phyloP scores from a whole-genome alignment of 805 yeast genomes.

The Teunomyces atbi region DNA sequence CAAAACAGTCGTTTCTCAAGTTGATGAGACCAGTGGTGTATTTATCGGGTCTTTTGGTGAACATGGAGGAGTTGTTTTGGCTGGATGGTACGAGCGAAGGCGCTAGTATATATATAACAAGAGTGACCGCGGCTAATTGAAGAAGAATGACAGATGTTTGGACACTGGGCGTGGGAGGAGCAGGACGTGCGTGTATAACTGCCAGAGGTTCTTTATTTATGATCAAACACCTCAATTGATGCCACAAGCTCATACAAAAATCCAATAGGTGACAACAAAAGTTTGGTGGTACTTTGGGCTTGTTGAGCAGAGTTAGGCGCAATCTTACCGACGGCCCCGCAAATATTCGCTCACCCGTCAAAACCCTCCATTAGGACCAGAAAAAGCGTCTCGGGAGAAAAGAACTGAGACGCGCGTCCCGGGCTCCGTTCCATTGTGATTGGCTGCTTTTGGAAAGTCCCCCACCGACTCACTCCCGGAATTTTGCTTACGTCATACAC shows the following conservation, averaged over 20 bases:
- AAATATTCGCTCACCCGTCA: neutral
- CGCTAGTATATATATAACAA: slow-evolving; percentile 11
- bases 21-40: slow-evolving; percentile 82
- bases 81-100: slow-evolving; percentile 9
- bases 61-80: slow-evolving; percentile 23
- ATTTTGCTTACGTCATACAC: no score
- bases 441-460: neutral
- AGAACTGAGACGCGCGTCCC: neutral
- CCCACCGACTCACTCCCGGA: no score
- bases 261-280: no score
- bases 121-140: slow-evolving; percentile 3
- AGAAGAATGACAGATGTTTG: neutral
- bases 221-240: slow-evolving; percentile 2
- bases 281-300: no score
- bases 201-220: neutral
- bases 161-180: neutral
- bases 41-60: slow-evolving; percentile 61
- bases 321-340: neutral
- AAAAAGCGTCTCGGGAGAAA: neutral
- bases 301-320: neutral
- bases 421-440: neutral
- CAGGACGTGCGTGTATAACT: neutral
- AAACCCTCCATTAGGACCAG: no score
- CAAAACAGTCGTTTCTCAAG: slow-evolving; percentile 86
- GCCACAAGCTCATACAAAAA: slow-evolving; percentile 2